phyloP scores from a whole-genome alignment of 306 rosid genomes.

The Abrus pulchellus region DNA sequence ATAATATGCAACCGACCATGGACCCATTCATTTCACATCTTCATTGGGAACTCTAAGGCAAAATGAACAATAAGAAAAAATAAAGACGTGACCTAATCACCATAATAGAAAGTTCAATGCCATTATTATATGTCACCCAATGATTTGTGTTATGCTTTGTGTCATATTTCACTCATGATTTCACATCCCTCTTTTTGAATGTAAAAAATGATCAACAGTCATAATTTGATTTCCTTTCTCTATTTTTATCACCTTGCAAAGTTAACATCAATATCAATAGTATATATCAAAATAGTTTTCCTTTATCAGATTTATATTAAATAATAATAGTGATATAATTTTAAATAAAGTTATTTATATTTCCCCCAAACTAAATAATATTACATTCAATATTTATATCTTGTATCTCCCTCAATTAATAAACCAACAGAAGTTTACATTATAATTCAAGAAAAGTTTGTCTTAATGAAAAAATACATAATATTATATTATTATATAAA shows the following conservation, averaged over 20 bases:
- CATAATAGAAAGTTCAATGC: conserved; percentile 58
- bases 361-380: too few species aligned
- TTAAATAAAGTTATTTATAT: too few species aligned
- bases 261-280: conserved; percentile 38
- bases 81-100: conserved; percentile 58
- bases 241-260: conserved; percentile 24
- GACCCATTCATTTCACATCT: conserved; percentile 68
- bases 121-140: conserved; percentile 63
- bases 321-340: neutral
- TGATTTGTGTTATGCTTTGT: conserved; percentile 59
- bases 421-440: too few species aligned
- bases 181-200: conserved; percentile 48
- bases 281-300: neutral
- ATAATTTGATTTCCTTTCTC: conserved; percentile 12
- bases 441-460: too few species aligned
- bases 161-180: conserved; percentile 54
- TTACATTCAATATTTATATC: too few species aligned
- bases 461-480: too few species aligned
- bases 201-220: conserved; percentile 34
- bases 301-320: neutral
- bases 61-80: conserved; percentile 10
- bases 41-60: conserved; percentile 49
- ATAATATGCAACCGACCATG: conserved; percentile 68
- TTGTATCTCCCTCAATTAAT: neutral
- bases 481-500: too few species aligned